Conservation (phyloP, 1,284 basidiomycete species). For the Rhodotorula sp. region DNA sequence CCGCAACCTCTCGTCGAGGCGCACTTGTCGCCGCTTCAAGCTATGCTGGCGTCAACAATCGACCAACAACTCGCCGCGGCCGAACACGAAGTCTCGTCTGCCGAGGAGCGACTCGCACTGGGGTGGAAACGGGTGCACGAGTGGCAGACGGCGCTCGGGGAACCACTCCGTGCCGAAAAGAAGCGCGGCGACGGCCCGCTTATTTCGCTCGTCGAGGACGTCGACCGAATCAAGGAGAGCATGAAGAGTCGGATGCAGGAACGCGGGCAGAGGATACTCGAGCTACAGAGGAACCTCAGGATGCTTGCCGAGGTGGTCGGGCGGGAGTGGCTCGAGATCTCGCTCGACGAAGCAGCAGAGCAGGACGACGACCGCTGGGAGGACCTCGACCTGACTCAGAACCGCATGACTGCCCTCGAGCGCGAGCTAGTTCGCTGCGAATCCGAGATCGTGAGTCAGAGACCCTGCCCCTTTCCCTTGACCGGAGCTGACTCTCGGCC, state of each 20-base stretch:
- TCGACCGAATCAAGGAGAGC: slow-evolving; percentile 20
- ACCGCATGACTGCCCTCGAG: slow-evolving; percentile 71
- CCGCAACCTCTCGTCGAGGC: slow-evolving; percentile 14
- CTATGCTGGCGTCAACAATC: slow-evolving; percentile 11
- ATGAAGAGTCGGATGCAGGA: slow-evolving; percentile 36
- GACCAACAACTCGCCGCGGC: slow-evolving; percentile 25
- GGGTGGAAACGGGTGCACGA: slow-evolving; percentile 14
- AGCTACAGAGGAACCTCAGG: slow-evolving; percentile 20
- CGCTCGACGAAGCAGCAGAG: slow-evolving; percentile 28
- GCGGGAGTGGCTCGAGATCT: slow-evolving; percentile 57
- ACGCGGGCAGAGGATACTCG: slow-evolving; percentile 24
- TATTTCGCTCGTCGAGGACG: slow-evolving; percentile 6
- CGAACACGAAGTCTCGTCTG: slow-evolving; percentile 20
- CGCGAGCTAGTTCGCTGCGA: slow-evolving; percentile 76
- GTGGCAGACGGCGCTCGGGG: slow-evolving; percentile 36
- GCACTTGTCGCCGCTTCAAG: slow-evolving; percentile 7
- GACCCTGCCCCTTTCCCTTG: too few relatives aligned
- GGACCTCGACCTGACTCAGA: slow-evolving; percentile 64
- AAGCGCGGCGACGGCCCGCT: slow-evolving; percentile 13
- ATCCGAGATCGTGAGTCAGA: slow-evolving; percentile 65
- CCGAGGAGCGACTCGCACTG: slow-evolving; percentile 10
- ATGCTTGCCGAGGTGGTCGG: slow-evolving; percentile 56
- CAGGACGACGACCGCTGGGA: slow-evolving; percentile 46
- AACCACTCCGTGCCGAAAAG: slow-evolving; percentile 1
- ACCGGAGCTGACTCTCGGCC: slow-evolving; percentile 16